Percentiles rank a stretch among this genome's conserved stretches.
Evolutionary conservation across 179 eudicot genomes (phyloP).

Genomic region (Patellifolia procumbens): DNA sequence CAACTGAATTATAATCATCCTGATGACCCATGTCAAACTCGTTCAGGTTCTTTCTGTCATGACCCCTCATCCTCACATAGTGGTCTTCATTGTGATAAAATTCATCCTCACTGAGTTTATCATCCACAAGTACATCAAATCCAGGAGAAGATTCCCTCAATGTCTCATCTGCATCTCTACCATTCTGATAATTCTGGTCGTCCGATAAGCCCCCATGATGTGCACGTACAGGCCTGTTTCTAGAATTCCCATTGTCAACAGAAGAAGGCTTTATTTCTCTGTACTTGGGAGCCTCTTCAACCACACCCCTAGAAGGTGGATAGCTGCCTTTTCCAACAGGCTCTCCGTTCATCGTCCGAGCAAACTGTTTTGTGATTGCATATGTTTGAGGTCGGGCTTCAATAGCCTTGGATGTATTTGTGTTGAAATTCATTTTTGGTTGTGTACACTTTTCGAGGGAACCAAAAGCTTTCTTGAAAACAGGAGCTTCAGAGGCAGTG

Average conservation of each 20-base stretch:
- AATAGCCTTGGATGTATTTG: constrained; percentile 36
- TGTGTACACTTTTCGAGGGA: constrained; percentile 57
- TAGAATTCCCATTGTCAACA: constrained; percentile 41
- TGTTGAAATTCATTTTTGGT: constrained; percentile 36
- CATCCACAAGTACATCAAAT: constrained; percentile 94
- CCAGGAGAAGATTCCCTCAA: constrained; percentile 95
- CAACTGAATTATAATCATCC: constrained; percentile 46
- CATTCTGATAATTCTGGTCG: constrained; percentile 44
- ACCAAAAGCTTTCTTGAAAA: constrained; percentile 44
- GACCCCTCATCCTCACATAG: constrained; percentile 48
- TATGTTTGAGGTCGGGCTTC: constrained; percentile 38
- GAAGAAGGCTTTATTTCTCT: constrained; percentile 34
- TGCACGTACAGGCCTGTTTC: constrained; percentile 40
- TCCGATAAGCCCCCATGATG: constrained; percentile 46
- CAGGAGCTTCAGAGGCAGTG: constrained; percentile 40
- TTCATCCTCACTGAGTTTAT: constrained; percentile 59
- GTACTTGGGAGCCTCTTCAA: constrained; percentile 41
- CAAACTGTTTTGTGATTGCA: constrained; percentile 30
- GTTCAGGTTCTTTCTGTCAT: constrained; percentile 45
- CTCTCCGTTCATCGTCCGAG: constrained; percentile 36
- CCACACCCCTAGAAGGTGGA: constrained; percentile 26
- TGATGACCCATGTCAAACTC: constrained; percentile 48
- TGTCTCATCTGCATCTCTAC: constrained; percentile 66
- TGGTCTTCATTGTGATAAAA: constrained; percentile 69
- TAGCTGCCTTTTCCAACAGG: constrained; percentile 34